These are phyloP conservation scores for Diddensiella caesifluorescens DNA, from an alignment of 805 yeast species.

Conservation along the genomic window DNA sequence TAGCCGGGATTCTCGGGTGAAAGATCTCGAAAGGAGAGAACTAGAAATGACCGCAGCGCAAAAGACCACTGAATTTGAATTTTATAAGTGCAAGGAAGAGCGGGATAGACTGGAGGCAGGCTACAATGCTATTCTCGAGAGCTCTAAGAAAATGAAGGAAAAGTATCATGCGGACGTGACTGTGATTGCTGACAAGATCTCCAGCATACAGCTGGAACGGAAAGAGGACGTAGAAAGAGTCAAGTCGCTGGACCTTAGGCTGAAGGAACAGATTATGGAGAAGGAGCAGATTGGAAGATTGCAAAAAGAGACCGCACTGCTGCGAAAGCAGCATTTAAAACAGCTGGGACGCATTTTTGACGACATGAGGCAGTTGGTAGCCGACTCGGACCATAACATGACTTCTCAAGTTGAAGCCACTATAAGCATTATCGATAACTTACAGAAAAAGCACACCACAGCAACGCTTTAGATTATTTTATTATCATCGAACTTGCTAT, in stretches of 20 bases:
- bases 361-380: constrained; percentile 16
- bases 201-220: constrained; percentile 13
- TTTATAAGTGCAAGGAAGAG: constrained; percentile 43
- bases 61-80: constrained; percentile 7
- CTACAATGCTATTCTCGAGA: constrained; percentile 48
- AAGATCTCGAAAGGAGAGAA: constrained; percentile 3
- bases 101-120: constrained; percentile 46
- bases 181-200: constrained; percentile 24
- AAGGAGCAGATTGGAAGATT: constrained; percentile 13
- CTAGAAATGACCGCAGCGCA: constrained; percentile 6
- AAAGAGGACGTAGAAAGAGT: constrained; percentile 12
- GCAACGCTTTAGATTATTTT: too few relatives aligned
- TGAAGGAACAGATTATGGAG: constrained; percentile 14
- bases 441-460: too few relatives aligned
- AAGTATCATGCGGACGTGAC: constrained; percentile 54
- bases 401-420: constrained; percentile 14
- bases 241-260: constrained; percentile 19
- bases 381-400: constrained; percentile 16
- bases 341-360: constrained; percentile 15
- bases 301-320: constrained; percentile 9
- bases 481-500: background rate
- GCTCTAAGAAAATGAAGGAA: constrained; percentile 45
- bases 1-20: constrained; percentile 7
- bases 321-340: constrained; percentile 18
- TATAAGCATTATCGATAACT: constrained; percentile 14